These are phyloP conservation scores for Peribolospora kevripleyi DNA, from an alignment of 768 basidiomycete genomes.

Conservation along the genomic window DNA sequence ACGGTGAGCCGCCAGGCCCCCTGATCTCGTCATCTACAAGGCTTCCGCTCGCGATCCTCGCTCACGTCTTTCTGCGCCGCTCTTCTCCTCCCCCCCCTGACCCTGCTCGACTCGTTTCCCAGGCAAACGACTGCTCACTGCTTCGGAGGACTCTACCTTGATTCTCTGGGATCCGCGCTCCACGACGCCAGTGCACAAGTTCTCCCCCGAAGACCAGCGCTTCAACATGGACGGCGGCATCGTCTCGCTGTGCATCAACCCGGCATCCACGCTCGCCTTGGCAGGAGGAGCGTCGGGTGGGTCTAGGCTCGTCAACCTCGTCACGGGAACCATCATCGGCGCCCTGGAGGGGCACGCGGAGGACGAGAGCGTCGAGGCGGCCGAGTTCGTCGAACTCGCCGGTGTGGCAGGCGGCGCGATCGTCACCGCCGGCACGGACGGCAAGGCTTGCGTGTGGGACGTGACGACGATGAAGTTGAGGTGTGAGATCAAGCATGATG, in stretches of 20 bases:
- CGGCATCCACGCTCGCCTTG: constrained; percentile 66
- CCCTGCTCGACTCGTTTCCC: background rate
- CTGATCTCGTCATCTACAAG: constrained; percentile 3
- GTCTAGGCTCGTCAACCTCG: constrained; percentile 62
- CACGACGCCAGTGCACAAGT: constrained; percentile 51
- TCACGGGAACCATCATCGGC: constrained; percentile 57
- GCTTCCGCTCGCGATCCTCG: background rate
- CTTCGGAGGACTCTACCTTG: constrained; percentile 53
- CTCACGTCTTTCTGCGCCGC: constrained; percentile 1
- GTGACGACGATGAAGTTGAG: constrained; percentile 60
- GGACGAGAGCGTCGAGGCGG: constrained; percentile 66
- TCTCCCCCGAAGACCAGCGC: constrained; percentile 41
- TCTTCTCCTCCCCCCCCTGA: background rate
- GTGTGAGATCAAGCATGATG: constrained; percentile 57
- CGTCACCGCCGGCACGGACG: constrained; percentile 75
- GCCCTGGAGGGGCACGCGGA: constrained; percentile 55
- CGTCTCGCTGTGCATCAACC: constrained; percentile 62
- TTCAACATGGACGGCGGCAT: constrained; percentile 55
- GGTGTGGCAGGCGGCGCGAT: constrained; percentile 31
- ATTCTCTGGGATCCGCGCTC: constrained; percentile 81
- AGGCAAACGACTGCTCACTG: constrained; percentile 76
- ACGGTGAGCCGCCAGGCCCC: constrained; percentile 27
- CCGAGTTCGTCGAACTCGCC: constrained; percentile 57
- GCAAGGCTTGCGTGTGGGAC: constrained; percentile 88
- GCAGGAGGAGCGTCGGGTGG: constrained; percentile 59